These are phyloP conservation scores for Phytophthora foliorum DNA, from an alignment of 352 stramenopile genomes.

Conservation along the genomic window DNA sequence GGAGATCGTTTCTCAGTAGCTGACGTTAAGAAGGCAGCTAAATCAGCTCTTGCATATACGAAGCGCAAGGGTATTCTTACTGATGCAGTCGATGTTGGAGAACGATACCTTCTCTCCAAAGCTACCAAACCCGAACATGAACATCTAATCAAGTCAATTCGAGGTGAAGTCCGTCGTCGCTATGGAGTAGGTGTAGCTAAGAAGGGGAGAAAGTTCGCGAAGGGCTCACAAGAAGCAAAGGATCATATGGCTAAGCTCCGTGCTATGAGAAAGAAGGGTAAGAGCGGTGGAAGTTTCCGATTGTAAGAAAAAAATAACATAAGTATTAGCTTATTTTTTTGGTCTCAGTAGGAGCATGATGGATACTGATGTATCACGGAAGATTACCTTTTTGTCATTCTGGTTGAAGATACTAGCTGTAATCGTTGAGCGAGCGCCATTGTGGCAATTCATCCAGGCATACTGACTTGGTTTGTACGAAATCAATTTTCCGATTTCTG, in stretches of 20 bases:
- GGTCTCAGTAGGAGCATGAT: conserved; percentile 16
- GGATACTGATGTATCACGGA: conserved; percentile 1
- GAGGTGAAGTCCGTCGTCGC: conserved; percentile 14
- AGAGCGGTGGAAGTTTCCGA: too few species aligned
- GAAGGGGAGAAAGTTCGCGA: too few species aligned
- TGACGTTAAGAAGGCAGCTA: conserved; percentile 15
- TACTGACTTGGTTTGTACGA: conserved; percentile 14
- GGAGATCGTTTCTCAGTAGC: neutral
- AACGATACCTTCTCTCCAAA: conserved; percentile 8
- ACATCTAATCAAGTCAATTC: conserved; percentile 9
- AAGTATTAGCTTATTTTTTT: conserved; percentile 2
- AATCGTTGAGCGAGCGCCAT: conserved; percentile 11
- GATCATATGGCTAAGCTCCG: too few species aligned
- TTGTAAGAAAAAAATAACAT: neutral
- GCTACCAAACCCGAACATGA: conserved; percentile 19
- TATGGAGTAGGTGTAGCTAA: too few species aligned
- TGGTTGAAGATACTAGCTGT: conserved; percentile 18
- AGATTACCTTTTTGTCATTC: neutral
- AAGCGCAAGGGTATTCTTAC: conserved; percentile 19
- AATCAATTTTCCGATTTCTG: conserved; percentile 14
- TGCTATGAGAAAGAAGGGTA: too few species aligned
- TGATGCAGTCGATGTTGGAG: conserved; percentile 11
- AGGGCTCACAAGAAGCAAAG: too few species aligned
- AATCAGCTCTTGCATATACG: neutral
- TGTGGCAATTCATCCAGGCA: conserved; percentile 13